Evolutionary conservation across 2,329 filamentous ascomycete species (phyloP).

Genomic region (Ascosphaera apis): DNA sequence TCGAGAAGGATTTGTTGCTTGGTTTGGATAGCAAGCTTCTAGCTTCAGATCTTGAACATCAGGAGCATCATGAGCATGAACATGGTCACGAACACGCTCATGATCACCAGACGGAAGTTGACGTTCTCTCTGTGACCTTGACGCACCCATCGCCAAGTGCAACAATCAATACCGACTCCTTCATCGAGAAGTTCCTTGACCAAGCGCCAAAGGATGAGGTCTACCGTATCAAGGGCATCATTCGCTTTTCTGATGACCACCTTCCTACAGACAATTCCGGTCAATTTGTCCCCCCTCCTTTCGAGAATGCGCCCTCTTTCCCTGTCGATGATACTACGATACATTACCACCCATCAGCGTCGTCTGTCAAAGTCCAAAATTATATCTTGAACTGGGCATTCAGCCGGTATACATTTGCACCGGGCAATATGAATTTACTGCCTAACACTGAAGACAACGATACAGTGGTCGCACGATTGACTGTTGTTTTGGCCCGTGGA

Average conservation of each 20-base stretch:
- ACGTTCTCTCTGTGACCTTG: constrained; percentile 67
- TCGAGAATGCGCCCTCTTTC: neutral
- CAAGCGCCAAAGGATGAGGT: constrained; percentile 75
- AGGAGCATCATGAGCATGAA: constrained; percentile 18
- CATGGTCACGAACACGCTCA: constrained; percentile 16
- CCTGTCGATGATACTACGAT: neutral
- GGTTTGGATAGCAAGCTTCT: constrained; percentile 63
- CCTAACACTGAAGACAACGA: constrained; percentile 1
- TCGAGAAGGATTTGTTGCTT: constrained; percentile 59
- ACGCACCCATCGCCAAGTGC: constrained; percentile 23
- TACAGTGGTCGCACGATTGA: constrained; percentile 17
- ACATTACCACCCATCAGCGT: neutral
- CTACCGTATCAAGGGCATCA: constrained; percentile 71
- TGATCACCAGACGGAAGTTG: constrained; percentile 63
- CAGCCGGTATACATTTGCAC: constrained; percentile 78
- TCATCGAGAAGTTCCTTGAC: constrained; percentile 40
- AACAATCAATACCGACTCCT: constrained; percentile 33
- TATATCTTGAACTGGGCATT: constrained; percentile 99
- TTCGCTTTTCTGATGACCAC: constrained; percentile 22
- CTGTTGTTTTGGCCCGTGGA: constrained; percentile 24
- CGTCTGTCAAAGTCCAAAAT: constrained; percentile 19
- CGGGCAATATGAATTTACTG: constrained; percentile 16
- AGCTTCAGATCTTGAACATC: constrained; percentile 17
- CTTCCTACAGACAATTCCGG: constrained; percentile 26
- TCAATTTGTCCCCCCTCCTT: constrained; percentile 6